These are phyloP conservation scores for Phytophthora chlamydospora DNA, from an alignment of 352 stramenopile genomes.

Conservation along the genomic window DNA sequence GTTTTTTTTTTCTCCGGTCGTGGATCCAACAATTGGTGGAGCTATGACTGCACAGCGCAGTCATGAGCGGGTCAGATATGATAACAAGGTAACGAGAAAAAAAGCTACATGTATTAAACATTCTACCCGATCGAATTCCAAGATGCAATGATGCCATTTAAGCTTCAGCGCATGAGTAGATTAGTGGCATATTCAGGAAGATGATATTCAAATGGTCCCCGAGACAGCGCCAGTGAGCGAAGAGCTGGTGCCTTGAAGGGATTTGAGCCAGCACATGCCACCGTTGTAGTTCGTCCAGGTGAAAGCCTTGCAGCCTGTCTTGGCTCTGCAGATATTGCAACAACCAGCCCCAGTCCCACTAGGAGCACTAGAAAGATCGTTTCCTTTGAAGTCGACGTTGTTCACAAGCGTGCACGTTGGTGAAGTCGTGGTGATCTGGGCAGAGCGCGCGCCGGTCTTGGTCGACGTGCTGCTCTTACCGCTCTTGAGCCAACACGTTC, in stretches of 20 bases:
- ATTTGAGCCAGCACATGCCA: constrained; percentile 71
- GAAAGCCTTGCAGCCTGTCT: constrained; percentile 45
- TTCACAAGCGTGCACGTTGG: constrained; percentile 31
- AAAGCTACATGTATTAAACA: too few species aligned
- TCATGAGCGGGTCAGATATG: too few species aligned
- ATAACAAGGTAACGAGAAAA: too few species aligned
- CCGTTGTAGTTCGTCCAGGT: constrained; percentile 59
- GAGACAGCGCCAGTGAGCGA: constrained; percentile 31
- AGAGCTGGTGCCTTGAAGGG: constrained; percentile 14
- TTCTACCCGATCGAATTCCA: too few species aligned
- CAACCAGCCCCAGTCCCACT: constrained; percentile 30
- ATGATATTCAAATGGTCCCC: constrained; percentile 25
- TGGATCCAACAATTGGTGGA: background rate
- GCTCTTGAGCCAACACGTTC: constrained; percentile 71
- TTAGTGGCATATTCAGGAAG: background rate
- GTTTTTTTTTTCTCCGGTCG: background rate
- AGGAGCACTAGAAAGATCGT: constrained; percentile 39
- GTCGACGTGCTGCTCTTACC: constrained; percentile 25
- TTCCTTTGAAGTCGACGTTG: constrained; percentile 43
- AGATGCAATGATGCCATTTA: too few species aligned
- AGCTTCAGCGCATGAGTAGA: background rate
- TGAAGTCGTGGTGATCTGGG: constrained; percentile 13
- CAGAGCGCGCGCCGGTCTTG: constrained; percentile 23
- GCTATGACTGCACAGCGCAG: background rate
- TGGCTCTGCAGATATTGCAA: constrained; percentile 35